Evolutionary conservation across 2,329 filamentous ascomycete genomes (phyloP), one percentile per base, ranked within the genome.

Genomic region (Nothophaeocryptopus gaeumannii): DNA sequence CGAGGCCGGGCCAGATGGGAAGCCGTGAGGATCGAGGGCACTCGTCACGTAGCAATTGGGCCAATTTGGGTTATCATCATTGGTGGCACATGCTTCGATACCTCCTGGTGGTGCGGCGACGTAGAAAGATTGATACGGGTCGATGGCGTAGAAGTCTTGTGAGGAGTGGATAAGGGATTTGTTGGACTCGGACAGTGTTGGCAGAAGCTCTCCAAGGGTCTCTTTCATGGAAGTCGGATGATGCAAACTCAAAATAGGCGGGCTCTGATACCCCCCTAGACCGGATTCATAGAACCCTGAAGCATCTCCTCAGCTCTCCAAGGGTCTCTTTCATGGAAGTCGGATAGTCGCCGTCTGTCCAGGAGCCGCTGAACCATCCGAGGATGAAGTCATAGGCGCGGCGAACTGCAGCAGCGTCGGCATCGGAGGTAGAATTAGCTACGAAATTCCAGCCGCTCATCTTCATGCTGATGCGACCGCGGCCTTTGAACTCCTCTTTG

Each of bases 311-410:
- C n/a, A n/a, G n/a, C n/a, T n/a, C n/a, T n/a, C n/a, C n/a, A 14
- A 72, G 56, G 49, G 67, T 67, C 12, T 61, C 56, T 47, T 71
- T 70, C 8, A 75, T 60, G 0, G 62, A 66, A 1, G 64, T 53
- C 0, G 72, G 72, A 34, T 75, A 77, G 54, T 77, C 73, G 39
- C 73, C 65, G 5, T 69, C 73, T 2, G 74, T 59, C 54, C 70
- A 76, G 9, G 74, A 65, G 0, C 74, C 73, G 2, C 65, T 69
- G 53, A 75, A 76, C 56, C 70, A 70, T 0, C 70, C 74, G 52
- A 67, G 63, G 44, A 67, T 63, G 61, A 71, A 72, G 51, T 70
- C 67, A 60, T 63, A 69, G 8, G 63, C 61, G 8, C 67, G 62
- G 38, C 70, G 59, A 1, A 65, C 62, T 10, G 69, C 69, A 8